These are phyloP conservation scores for Harringtonia aguacate DNA, from an alignment of 2,329 filamentous ascomycete species.

Conservation along the genomic window DNA sequence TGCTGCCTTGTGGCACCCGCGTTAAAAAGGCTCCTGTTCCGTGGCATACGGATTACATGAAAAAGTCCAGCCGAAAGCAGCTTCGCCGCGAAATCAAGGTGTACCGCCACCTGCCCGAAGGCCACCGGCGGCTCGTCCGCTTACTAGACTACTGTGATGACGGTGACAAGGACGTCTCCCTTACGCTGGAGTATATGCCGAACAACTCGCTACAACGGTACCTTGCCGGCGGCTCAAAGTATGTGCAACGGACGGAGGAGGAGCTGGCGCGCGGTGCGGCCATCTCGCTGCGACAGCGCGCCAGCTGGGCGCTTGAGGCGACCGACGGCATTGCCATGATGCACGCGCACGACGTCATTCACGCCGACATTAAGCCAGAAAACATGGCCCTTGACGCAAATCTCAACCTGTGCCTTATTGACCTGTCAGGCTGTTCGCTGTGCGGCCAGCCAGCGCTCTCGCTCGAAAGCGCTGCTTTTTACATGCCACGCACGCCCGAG, in stretches of 20 bases:
- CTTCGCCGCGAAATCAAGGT: constrained; percentile 3
- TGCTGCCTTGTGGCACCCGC: not conserved
- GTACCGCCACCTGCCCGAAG: constrained; percentile 3
- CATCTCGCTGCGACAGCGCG: constrained; percentile 2
- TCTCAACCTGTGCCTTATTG: constrained; percentile 3
- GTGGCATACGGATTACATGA: not conserved
- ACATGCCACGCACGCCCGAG: constrained; percentile 1
- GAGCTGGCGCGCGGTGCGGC: not conserved
- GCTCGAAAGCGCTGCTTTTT: constrained; percentile 2
- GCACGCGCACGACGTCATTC: constrained; percentile 4
- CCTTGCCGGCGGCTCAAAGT: not conserved
- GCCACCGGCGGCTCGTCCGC: constrained; percentile 3
- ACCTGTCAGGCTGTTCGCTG: constrained; percentile 3
- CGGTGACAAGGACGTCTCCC: constrained; percentile 1
- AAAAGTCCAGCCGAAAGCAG: not conserved
- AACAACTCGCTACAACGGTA: not conserved
- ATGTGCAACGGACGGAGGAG: not conserved
- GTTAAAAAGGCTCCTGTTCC: not conserved
- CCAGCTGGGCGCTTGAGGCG: constrained; percentile 5
- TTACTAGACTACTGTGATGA: constrained; percentile 2
- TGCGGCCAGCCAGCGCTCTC: not conserved
- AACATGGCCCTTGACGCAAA: constrained; percentile 4
- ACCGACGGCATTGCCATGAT: constrained; percentile 3
- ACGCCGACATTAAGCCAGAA: constrained; percentile 7
- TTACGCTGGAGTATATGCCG: constrained; percentile 7